Base-by-base conservation (phyloP, 192 early-diverging fungal genomes). In the Dimargaris xerosporica region DNA sequence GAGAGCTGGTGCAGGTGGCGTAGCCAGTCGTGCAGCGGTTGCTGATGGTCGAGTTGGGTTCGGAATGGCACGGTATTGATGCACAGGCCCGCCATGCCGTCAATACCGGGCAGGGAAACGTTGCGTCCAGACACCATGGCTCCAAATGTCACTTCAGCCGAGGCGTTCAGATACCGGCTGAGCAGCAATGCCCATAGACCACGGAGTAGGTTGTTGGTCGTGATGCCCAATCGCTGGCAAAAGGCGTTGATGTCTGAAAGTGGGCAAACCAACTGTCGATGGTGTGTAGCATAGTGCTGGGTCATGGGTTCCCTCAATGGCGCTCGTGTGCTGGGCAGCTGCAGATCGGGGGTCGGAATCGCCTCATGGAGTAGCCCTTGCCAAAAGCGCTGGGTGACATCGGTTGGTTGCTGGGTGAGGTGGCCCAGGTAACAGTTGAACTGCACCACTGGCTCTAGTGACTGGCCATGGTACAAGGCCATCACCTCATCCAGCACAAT, bases 51-150 rank as follows among this genome's bases (percentile, higher is more conserved):
- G 9, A 52, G 21, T 21, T 10, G 11, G 19, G 28, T n/a, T 28
- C 58, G 34, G n/a, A 60, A n/a, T 3, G 58, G 58, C 6, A 60
- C 34, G 21, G 58, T 60, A n/a, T 60, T 60, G n/a, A 60, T 60
- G 19, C 58, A 60, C 39, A 44, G 25, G 23, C 58, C 58, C 3
- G 42, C 58, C 58, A 60, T 60, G 39, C 19, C 23, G 4, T 60
- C 58, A n/a, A 60, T 60, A 43, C 58, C 58, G n/a, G 58, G 58
- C n/a, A 60, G 11, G 42, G 58, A 5, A 13, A 41, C 58, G 42
- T 60, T 44, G 43, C 58, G 58, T 11, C 58, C 58, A 3, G 58
- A 60, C 0, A 44, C 10, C 4, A 44, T 26, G n/a, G 43, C 58
- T 11, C 58, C 58, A 21, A 60, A 60, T 2, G 58, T 60, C 7